These are phyloP conservation scores for Immersiporthe knoxdaviesiana DNA, from an alignment of 2,329 filamentous ascomycete species.

Conservation along the genomic window DNA sequence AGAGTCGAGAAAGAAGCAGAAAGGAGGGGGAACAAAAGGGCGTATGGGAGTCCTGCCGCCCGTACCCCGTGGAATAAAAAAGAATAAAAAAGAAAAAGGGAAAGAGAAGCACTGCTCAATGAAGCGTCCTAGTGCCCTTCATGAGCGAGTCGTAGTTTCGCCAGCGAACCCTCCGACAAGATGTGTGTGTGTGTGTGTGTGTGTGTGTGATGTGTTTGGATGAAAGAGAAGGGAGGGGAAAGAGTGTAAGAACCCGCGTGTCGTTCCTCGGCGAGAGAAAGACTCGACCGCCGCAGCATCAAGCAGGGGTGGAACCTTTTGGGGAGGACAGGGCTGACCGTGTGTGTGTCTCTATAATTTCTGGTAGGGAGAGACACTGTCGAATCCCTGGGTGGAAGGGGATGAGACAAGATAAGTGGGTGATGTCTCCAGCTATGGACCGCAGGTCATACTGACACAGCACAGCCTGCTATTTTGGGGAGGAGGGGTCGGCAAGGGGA, in stretches of 20 bases:
- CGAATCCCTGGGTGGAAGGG: slow-evolving; percentile 12
- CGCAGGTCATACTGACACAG: slow-evolving; percentile 24
- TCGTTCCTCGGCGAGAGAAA: neutral
- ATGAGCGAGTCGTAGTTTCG: slow-evolving; percentile 40
- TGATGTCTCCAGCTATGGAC: slow-evolving; percentile 26
- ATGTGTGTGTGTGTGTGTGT: slow-evolving; percentile 18
- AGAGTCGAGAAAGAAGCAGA: slow-evolving; percentile 6
- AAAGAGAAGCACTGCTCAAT: slow-evolving; percentile 12
- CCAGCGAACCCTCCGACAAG: slow-evolving; percentile 40
- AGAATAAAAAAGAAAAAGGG: slow-evolving; percentile 17
- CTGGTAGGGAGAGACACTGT: slow-evolving; percentile 18
- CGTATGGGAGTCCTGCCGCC: slow-evolving; percentile 30
- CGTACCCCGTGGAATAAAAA: slow-evolving; percentile 17
- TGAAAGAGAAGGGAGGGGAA: slow-evolving; percentile 2
- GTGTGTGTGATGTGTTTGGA: slow-evolving; percentile 22
- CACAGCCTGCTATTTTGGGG: slow-evolving; percentile 21
- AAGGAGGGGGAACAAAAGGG: slow-evolving; percentile 24
- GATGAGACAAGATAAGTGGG: slow-evolving; percentile 21
- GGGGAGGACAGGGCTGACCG: neutral
- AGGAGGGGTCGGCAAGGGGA: slow-evolving; percentile 4
- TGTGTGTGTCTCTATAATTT: slow-evolving; percentile 2
- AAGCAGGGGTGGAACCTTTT: neutral
- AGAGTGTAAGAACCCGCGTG: neutral
- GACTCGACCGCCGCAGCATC: neutral
- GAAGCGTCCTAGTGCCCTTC: slow-evolving; percentile 32